Evolutionary conservation across 2,329 filamentous ascomycete species (phyloP).

Genomic region (Biscogniauxia mediterranea): DNA sequence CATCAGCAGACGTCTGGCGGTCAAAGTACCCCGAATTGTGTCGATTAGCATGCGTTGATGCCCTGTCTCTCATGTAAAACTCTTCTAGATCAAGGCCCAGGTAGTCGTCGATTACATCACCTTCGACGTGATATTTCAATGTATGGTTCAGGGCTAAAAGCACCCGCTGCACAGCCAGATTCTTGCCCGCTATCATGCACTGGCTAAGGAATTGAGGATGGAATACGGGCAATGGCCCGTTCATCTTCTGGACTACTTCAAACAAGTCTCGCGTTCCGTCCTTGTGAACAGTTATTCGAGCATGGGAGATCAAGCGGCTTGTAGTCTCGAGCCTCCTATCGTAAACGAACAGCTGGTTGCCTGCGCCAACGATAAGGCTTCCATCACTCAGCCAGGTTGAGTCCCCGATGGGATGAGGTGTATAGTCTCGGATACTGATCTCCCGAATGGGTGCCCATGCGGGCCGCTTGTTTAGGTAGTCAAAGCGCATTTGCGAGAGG

Average conservation of each 20-base stretch:
- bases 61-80: slow-evolving; percentile 47
- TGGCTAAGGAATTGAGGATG: slow-evolving; percentile 90
- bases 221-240: slow-evolving; percentile 84
- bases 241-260: slow-evolving; percentile 77
- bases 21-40: slow-evolving; percentile 40
- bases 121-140: slow-evolving; percentile 79
- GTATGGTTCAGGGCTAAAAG: slow-evolving; percentile 70
- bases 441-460: slow-evolving; percentile 85
- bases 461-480: slow-evolving; percentile 85
- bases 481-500: slow-evolving; percentile 83
- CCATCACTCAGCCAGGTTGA: slow-evolving; percentile 88
- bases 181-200: slow-evolving; percentile 80
- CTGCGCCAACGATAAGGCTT: slow-evolving; percentile 81
- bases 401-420: slow-evolving; percentile 87
- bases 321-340: slow-evolving; percentile 70
- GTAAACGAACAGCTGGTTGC: slow-evolving; percentile 87
- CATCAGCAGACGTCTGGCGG: slow-evolving; percentile 38
- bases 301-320: slow-evolving; percentile 55
- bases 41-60: slow-evolving; percentile 22
- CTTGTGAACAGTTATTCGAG: slow-evolving; percentile 48
- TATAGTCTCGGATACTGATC: slow-evolving; percentile 76
- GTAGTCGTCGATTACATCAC: slow-evolving; percentile 77
- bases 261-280: slow-evolving; percentile 68
- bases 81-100: slow-evolving; percentile 63
- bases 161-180: slow-evolving; percentile 66